phyloP scores from a whole-genome alignment of 192 early-diverging fungal species.

The Lobosporangium transversale region DNA sequence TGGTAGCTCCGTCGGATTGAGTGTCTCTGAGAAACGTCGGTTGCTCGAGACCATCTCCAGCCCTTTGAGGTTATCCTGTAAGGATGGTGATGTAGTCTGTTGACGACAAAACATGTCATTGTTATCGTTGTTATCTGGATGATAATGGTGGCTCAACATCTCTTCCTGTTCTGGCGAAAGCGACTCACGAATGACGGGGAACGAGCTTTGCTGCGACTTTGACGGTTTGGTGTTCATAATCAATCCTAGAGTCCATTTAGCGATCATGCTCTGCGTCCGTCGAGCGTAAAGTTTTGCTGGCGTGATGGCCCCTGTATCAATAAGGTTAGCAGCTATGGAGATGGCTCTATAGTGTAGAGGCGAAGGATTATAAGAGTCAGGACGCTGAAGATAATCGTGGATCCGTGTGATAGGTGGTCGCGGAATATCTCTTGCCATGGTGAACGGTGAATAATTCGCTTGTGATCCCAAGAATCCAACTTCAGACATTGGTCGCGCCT shows the following conservation, averaged over 20 bases:
- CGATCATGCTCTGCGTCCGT: constrained; percentile 50
- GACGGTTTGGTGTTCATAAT: constrained; percentile 40
- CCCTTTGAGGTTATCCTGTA: background rate
- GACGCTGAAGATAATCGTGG: constrained; percentile 36
- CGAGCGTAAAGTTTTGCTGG: constrained; percentile 43
- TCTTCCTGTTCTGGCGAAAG: constrained; percentile 31
- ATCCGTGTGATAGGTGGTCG: constrained; percentile 42
- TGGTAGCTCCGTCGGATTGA: constrained; percentile 26
- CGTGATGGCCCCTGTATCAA: constrained; percentile 49
- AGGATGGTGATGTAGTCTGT: background rate
- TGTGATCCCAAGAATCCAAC: constrained; percentile 7
- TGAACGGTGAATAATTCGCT: constrained; percentile 21
- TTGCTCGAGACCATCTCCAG: constrained; percentile 26
- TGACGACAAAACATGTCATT: constrained; percentile 7
- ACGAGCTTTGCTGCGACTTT: constrained; percentile 5
- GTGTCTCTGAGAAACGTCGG: constrained; percentile 10
- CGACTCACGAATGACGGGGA: constrained; percentile 40
- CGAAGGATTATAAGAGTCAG: constrained; percentile 41
- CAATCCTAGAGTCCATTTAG: constrained; percentile 45
- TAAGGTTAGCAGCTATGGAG: constrained; percentile 44
- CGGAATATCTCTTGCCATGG: constrained; percentile 43
- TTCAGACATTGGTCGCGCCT: constrained; percentile 37
- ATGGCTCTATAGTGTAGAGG: constrained; percentile 46
- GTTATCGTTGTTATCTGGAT: constrained; percentile 1
- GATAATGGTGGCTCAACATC: background rate